These are phyloP conservation scores for Crithidia mellificae DNA, from an alignment of 208 protist genomes.

Conservation along the genomic window DNA sequence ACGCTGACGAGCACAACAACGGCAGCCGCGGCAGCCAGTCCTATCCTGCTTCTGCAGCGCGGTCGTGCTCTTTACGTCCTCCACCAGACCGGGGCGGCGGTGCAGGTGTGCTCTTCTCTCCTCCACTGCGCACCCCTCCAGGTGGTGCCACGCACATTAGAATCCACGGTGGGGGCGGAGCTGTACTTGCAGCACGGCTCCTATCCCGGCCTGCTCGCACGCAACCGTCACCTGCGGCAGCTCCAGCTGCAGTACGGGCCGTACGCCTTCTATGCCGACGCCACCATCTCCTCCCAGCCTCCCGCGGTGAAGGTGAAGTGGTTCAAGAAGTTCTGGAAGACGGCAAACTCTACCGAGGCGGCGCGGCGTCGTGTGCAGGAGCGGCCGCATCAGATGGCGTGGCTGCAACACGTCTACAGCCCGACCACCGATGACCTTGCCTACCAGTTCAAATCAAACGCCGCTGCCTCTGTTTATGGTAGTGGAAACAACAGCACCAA, in stretches of 20 bases:
- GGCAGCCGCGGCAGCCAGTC: constrained; percentile 5
- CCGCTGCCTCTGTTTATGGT: not conserved
- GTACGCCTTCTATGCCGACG: constrained; percentile 4
- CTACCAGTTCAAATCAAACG: constrained; percentile 16
- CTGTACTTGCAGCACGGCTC: constrained; percentile 26
- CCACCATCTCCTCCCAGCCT: constrained; percentile 4
- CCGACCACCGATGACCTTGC: constrained; percentile 14
- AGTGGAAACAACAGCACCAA: not conserved
- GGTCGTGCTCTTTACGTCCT: constrained; percentile 31
- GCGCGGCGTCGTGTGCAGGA: constrained; percentile 22
- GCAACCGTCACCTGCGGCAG: constrained; percentile 7
- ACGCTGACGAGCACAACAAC: too few relatives aligned
- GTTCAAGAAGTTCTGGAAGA: constrained; percentile 31
- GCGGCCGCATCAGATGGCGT: constrained; percentile 19
- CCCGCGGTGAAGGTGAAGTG: constrained; percentile 22
- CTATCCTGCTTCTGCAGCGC: constrained; percentile 46
- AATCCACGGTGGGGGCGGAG: not conserved
- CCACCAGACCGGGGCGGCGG: constrained; percentile 34
- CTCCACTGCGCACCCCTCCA: constrained; percentile 25
- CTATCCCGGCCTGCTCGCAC: constrained; percentile 18
- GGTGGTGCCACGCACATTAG: not conserved
- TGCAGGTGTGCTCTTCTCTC: constrained; percentile 37
- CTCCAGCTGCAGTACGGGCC: constrained; percentile 32
- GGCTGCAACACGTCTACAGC: constrained; percentile 22
- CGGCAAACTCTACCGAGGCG: constrained; percentile 13